Conservation (phyloP, 2,329 filamentous ascomycete species). For the Plenodomus biglobosus region DNA sequence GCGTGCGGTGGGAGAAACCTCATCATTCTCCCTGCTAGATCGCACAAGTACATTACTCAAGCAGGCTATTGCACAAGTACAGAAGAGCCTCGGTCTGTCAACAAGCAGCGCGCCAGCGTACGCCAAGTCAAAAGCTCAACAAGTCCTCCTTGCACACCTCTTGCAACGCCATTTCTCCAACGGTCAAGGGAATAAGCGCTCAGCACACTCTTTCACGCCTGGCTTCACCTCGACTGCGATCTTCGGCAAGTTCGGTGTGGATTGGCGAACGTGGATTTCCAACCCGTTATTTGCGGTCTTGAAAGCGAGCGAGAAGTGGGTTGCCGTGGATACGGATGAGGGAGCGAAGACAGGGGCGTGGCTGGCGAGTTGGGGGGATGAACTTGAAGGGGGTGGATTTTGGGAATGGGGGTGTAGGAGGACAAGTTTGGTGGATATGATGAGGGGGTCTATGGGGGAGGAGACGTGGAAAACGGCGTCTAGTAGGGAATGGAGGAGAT, state of each 20-base stretch:
- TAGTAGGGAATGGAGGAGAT: conserved; percentile 7
- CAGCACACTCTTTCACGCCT: conserved; percentile 11
- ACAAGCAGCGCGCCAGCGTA: conserved; percentile 6
- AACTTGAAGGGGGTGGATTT: conserved; percentile 7
- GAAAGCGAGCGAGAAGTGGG: conserved; percentile 8
- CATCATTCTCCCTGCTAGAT: neutral
- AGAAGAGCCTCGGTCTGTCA: neutral
- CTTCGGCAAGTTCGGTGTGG: conserved; percentile 11
- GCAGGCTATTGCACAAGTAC: neutral
- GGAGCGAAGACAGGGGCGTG: conserved; percentile 17
- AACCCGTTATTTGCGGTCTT: conserved; percentile 15
- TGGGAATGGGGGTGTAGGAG: conserved; percentile 13
- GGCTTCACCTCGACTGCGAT: conserved; percentile 15
- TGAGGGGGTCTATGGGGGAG: conserved; percentile 4
- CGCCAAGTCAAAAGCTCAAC: conserved; percentile 13
- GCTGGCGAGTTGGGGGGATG: conserved; percentile 9
- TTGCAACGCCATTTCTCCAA: conserved; percentile 12
- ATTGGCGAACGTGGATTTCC: conserved; percentile 11
- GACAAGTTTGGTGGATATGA: conserved; percentile 13
- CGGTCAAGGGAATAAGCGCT: neutral
- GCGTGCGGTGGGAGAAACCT: neutral
- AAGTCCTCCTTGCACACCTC: conserved; percentile 13
- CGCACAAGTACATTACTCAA: neutral
- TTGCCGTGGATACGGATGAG: conserved; percentile 13
- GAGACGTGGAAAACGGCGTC: conserved; percentile 1